Evolutionary conservation across 164 flowering plant genomes (phyloP), one percentile per base, ranked within the genome.

Genomic region (Cinnamomum chago): DNA sequence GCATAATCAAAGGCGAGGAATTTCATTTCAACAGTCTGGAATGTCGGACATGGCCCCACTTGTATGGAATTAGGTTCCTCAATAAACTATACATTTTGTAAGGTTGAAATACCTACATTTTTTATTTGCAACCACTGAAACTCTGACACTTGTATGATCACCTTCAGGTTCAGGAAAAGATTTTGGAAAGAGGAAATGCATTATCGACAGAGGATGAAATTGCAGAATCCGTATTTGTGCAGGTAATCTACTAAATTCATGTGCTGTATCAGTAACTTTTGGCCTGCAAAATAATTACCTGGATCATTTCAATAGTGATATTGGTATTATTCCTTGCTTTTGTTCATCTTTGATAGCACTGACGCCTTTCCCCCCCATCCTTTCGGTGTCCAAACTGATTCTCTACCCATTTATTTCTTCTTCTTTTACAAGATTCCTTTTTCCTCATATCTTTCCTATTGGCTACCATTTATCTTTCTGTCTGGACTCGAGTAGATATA

Each of bases 211-310:
- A 95, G 81, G 99, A 93, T 77, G 93, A 93, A 86, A 88, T 93
- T 79, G 98, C 94, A 23, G 99, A 95, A 72, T 77, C 92, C 71
- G 99, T 95, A 23, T 95, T 92, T 79, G 81, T 86, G 62, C 95
- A 95, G 97, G 99, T 89, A 79, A 67, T 23, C 40, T 50, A 55
- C 40, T 3, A n/a, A 68, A 40, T n/a, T 47, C 55, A 68, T 20
- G 25, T 68, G 51, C 20, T 22, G 12, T 20, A n/a, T 68, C n/a
- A 35, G 17, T n/a, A 14, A 55, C 47, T 35, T 35, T 35, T 35
- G 3, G 47, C 47, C 47, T 35, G 47, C 47, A 35, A 35, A 7
- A 35, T 35, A 35, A 35, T 35, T 35, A 6, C 47, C 47, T 6
- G 10, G 47, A 35, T 35, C 10, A 35, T 35, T 35, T 35, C 47